Evolutionary conservation across 1,139 yeast species (phyloP), one percentile per base, ranked within the genome.

Genomic region (Sugiyamaella paludigena): DNA sequence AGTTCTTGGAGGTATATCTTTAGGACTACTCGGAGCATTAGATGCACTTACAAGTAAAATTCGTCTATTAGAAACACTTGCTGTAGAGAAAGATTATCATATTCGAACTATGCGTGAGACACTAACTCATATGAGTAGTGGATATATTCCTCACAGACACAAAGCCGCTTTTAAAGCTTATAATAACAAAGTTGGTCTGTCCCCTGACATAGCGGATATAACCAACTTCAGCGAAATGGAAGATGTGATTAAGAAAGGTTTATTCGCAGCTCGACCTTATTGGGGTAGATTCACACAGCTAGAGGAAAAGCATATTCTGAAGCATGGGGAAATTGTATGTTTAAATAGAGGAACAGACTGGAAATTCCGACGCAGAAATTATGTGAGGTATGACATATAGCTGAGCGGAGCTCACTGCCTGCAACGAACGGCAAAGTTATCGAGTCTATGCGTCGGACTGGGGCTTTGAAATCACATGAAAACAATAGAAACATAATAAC

Each of bases 1-100:
- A 5, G 34, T 53, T 1, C 39, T 49, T 7, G 34, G 41, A 15
- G 45, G 46, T 11, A 28, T 53, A n/a, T 43, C 47, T 1, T n/a
- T 32, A 2, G 49, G 52, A 4, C 37, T 49, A 3, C n/a, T 48
- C 10, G 36, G 39, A 1, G 43, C 50, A 9, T 41, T 50, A 15
- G 38, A 37, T 7, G 40, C 48, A 7, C 40, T 55, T 7, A 16
- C 29, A 1, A 10, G 38, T 4, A 44, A 45, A 36, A 41, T 51
- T 7, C n/a, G 24, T 1, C 31, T 33, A 6, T 49, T 55, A 12
- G 48, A 51, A 19, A 37, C 43, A 16, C 26, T 47, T 11, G 27
- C 56, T 7, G 11, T 37, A 2, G 48, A 48, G 13, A 57, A 57
- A 36, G 60, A 57, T 31, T 54, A 55, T 33, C 60, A 57, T 44